Base-by-base conservation (phyloP, 352 stramenopile species). In the Globisporangium mamillatum region DNA sequence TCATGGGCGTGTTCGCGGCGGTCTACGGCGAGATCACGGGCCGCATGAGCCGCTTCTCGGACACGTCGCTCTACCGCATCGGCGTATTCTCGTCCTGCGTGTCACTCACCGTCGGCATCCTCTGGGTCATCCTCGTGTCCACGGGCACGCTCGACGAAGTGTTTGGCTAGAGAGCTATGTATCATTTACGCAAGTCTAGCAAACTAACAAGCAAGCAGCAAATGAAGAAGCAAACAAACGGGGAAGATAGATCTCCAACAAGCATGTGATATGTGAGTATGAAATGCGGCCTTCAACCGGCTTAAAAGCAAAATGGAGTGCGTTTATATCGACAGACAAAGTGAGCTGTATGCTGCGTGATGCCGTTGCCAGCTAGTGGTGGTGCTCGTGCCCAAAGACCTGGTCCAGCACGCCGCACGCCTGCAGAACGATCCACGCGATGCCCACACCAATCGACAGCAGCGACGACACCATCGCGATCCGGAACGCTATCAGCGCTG, bases 1-100 rank as follows among this genome's bases (percentile, higher is more conserved):
- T 92, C 29, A 98, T 98, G 92, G 92, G 90, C 34, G 72, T 69
- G 1, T 98, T 97, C 74, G 86, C 90, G 1, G 78, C 81, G 22
- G 68, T 85, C 8, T 97, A 97, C 69, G 90, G 92, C 60, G 84
- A 88, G 53, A 61, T 84, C 29, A 92, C 84, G 27, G 78, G 78
- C 6, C 80, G 78, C 55, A 78, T 89, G 70, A 89, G 80, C 44
- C 79, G 79, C 58, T 82, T 86, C 62, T 91, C 81, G 58, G 77
- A 84, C 59, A 69, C 70, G 25, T 80, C 81, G 9, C 81, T 88
- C 20, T 81, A 88, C 55, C 74, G 77, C 50, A 71, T 94, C 22
- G 80, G 80, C 24, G 73, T 93, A 46, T 89, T 91, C 66, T 91
- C 81, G 59, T 82, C 86, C 6, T 75, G 76, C 55, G 70, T 94